Conservation (phyloP, 2,329 filamentous ascomycete genomes). For the Aspergillus puulaauensis region DNA sequence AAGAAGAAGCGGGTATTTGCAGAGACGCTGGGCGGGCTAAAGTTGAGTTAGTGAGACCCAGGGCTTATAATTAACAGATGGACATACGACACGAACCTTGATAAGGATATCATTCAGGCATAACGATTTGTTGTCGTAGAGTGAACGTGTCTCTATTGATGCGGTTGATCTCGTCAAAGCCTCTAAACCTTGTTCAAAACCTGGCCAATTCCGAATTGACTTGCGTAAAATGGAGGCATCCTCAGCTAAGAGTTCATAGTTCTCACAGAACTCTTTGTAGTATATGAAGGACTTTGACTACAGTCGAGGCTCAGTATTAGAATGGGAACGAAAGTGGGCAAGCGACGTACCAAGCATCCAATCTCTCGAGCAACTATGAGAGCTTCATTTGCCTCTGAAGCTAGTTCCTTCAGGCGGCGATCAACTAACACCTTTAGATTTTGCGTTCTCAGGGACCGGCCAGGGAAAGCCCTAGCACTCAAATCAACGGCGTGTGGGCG, state of each 20-base stretch:
- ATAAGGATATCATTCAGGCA: slow-evolving; percentile 85
- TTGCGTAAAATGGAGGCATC: slow-evolving; percentile 70
- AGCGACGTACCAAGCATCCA: slow-evolving; percentile 47
- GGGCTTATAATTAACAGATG: background rate
- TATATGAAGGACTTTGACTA: slow-evolving; percentile 79
- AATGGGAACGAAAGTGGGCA: too few relatives aligned
- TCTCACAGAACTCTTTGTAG: slow-evolving; percentile 89
- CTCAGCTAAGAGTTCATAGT: slow-evolving; percentile 81
- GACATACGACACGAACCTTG: slow-evolving; percentile 60
- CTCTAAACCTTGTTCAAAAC: slow-evolving; percentile 83
- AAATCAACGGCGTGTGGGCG: slow-evolving; percentile 51
- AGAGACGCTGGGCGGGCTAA: slow-evolving; percentile 87
- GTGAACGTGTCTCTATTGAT: slow-evolving; percentile 64
- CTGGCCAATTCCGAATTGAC: slow-evolving; percentile 70
- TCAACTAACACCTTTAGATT: slow-evolving; percentile 30
- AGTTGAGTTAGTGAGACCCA: slow-evolving; percentile 12
- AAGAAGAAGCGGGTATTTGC: slow-evolving; percentile 86
- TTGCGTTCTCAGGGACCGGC: slow-evolving; percentile 27
- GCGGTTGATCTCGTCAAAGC: slow-evolving; percentile 73
- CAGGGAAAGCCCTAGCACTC: slow-evolving; percentile 29
- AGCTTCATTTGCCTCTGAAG: slow-evolving; percentile 54
- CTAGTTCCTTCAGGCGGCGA: slow-evolving; percentile 35
- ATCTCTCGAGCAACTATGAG: slow-evolving; percentile 56
- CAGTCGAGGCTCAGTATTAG: slow-evolving; percentile 45
- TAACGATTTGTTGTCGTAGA: slow-evolving; percentile 70